phyloP scores from a whole-genome alignment of 2,329 filamentous ascomycete species.

The Alternaria gansuensis region DNA sequence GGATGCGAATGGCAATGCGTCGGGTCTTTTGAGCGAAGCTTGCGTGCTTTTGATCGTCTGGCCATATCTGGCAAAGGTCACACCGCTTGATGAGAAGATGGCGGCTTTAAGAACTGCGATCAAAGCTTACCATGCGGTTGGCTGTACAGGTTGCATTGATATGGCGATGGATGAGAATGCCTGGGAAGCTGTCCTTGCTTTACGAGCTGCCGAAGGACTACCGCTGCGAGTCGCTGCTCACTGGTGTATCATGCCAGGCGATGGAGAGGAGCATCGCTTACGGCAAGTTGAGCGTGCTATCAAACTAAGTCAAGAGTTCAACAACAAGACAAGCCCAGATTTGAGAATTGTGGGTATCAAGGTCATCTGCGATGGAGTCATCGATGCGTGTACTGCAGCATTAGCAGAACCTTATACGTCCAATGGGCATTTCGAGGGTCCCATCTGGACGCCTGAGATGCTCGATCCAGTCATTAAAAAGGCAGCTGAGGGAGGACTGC shows the following conservation, averaged over 20 bases:
- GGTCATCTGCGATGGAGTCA: conserved; percentile 70
- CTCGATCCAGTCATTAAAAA: conserved; percentile 63
- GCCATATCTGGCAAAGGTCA: conserved; percentile 62
- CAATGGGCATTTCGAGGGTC: conserved; percentile 58
- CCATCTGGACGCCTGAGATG: conserved; percentile 65
- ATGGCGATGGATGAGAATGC: conserved; percentile 68
- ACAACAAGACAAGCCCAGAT: conserved; percentile 56
- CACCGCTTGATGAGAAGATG: conserved; percentile 60
- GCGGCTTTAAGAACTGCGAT: conserved; percentile 59
- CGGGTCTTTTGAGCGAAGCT: conserved; percentile 64
- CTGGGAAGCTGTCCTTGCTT: conserved; percentile 61
- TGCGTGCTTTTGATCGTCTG: conserved; percentile 64
- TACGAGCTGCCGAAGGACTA: conserved; percentile 49
- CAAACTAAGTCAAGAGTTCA: conserved; percentile 59
- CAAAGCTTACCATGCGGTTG: conserved; percentile 59
- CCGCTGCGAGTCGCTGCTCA: conserved; percentile 64
- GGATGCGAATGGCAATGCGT: conserved; percentile 58
- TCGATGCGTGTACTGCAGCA: conserved; percentile 71
- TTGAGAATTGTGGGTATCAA: conserved; percentile 69
- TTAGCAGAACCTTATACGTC: conserved; percentile 66
- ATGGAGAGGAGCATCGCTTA: conserved; percentile 57
- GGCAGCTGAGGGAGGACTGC: conserved; percentile 64
- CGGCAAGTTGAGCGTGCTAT: conserved; percentile 63
- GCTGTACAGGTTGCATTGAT: conserved; percentile 65
- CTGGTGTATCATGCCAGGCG: conserved; percentile 63